A percentile compares a stretch with the other conserved stretches of the same genome.
Conservation (phyloP, 306 rosid genomes). For the Cucumis cinereus region DNA sequence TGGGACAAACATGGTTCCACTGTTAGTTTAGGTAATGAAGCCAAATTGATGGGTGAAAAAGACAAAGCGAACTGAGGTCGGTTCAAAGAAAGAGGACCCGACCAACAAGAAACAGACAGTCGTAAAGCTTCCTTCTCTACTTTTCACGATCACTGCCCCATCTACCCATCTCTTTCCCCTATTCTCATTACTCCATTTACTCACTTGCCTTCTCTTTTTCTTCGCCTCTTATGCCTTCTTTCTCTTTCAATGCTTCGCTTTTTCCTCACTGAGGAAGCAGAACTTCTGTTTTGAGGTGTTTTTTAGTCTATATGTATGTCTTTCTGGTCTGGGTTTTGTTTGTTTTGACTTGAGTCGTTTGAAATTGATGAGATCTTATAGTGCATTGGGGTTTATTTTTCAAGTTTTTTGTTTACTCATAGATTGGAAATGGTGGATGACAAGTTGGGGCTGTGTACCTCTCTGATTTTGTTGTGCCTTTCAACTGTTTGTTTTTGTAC, state of each 20-base stretch:
- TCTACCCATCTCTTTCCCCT: neutral
- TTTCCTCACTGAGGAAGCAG: neutral
- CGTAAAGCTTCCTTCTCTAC: neutral
- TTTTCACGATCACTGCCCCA: neutral
- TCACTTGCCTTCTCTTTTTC: neutral
- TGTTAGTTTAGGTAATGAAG: neutral
- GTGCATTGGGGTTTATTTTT: slow-evolving; percentile 16
- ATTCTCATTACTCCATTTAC: neutral
- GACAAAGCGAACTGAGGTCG: neutral
- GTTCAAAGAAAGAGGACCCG: neutral
- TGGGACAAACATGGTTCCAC: neutral
- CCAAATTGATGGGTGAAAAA: neutral
- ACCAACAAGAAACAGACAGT: neutral
- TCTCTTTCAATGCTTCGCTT: neutral
- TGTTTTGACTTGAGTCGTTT: neutral
- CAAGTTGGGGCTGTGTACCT: slow-evolving; percentile 13
- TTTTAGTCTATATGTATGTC: too few relatives aligned
- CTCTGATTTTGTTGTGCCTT: slow-evolving; percentile 17
- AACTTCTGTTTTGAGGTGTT: neutral
- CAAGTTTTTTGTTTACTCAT: neutral
- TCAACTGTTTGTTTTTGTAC: slow-evolving; percentile 21
- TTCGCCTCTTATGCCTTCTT: neutral
- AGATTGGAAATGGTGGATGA: slow-evolving; percentile 23
- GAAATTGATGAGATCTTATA: slow-evolving; percentile 7
- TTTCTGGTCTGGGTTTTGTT: slow-evolving; percentile 7